phyloP scores from a whole-genome alignment of 306 rosid genomes.

The Corylus americana region DNA sequence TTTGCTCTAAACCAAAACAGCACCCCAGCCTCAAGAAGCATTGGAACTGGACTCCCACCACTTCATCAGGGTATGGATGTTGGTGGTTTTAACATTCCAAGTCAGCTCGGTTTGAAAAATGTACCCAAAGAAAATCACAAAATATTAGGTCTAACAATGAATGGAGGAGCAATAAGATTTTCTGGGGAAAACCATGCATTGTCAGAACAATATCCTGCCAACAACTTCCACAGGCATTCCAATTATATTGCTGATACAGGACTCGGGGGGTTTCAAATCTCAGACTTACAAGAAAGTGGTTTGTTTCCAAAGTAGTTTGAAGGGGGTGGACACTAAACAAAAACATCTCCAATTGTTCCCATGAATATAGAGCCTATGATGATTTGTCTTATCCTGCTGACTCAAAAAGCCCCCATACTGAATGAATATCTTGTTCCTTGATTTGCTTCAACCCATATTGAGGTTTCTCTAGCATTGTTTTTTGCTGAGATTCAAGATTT shows the following conservation, averaged over 20 bases:
- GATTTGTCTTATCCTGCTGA: neutral
- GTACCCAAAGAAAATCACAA: slow-evolving; percentile 10
- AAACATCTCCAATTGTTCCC: neutral
- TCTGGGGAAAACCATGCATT: slow-evolving; percentile 19
- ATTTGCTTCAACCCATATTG: slow-evolving; percentile 1
- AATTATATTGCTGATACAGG: slow-evolving; percentile 3
- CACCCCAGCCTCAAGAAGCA: slow-evolving; percentile 17
- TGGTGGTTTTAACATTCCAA: slow-evolving; percentile 13
- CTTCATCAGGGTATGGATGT: slow-evolving; percentile 18
- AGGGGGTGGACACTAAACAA: neutral
- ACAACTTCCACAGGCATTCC: slow-evolving; percentile 15
- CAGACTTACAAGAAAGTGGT: slow-evolving; percentile 14
- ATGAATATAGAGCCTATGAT: too few species aligned
- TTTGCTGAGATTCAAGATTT: neutral
- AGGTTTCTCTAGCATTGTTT: neutral
- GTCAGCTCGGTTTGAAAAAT: slow-evolving; percentile 20
- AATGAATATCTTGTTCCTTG: neutral
- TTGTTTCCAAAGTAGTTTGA: slow-evolving; percentile 19
- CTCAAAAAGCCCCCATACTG: neutral
- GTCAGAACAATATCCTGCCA: slow-evolving; percentile 21
- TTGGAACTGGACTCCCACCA: slow-evolving; percentile 23
- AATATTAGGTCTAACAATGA: slow-evolving; percentile 15
- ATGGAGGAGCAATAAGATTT: slow-evolving; percentile 25
- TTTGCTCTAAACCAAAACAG: slow-evolving; percentile 16
- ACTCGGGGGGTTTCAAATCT: slow-evolving; percentile 7